These are phyloP conservation scores for Exophiala lecanii-corni DNA, from an alignment of 2,329 filamentous ascomycete genomes.

Conservation along the genomic window DNA sequence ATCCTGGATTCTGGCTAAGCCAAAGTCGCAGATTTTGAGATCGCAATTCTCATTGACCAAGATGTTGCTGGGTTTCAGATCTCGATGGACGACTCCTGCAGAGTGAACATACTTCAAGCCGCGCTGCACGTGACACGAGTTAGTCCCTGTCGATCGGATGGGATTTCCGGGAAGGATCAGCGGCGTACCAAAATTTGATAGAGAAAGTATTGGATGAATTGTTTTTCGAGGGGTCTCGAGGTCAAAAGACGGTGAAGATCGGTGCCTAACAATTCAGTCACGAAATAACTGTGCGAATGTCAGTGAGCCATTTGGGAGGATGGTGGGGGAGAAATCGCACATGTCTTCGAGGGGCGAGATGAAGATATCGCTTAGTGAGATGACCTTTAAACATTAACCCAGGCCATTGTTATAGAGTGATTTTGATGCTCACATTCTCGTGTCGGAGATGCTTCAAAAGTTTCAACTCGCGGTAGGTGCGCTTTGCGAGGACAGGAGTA, in stretches of 20 bases:
- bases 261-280: slow-evolving; percentile 94
- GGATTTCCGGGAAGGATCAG: slow-evolving; percentile 8
- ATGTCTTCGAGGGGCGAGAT: slow-evolving; percentile 98
- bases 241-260: slow-evolving; percentile 94
- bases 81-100: slow-evolving; percentile 93
- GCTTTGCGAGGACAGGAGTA: slow-evolving; percentile 95
- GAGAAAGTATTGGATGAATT: slow-evolving; percentile 99
- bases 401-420: slow-evolving; percentile 14
- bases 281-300: slow-evolving; percentile 69
- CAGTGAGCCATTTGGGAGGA: slow-evolving; percentile 22
- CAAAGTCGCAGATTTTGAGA: slow-evolving; percentile 98
- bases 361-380: slow-evolving; percentile 98
- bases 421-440: slow-evolving; percentile 69
- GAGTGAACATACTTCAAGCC: slow-evolving; percentile 99
- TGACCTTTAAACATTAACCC: slow-evolving; percentile 59
- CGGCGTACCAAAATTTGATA: slow-evolving; percentile 90
- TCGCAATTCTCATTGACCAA: slow-evolving; percentile 99
- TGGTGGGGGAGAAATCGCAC: slow-evolving; percentile 49
- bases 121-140: slow-evolving; percentile 55
- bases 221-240: slow-evolving; percentile 93
- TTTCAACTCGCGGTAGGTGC: slow-evolving; percentile 96
- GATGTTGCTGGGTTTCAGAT: slow-evolving; percentile 98
- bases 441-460: slow-evolving; percentile 93
- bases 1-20: slow-evolving; percentile 93
- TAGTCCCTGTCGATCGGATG: slow-evolving; percentile 3